Evolutionary conservation across 495 filamentous ascomycete species (phyloP).

Genomic region (Neurospora hispaniola): DNA sequence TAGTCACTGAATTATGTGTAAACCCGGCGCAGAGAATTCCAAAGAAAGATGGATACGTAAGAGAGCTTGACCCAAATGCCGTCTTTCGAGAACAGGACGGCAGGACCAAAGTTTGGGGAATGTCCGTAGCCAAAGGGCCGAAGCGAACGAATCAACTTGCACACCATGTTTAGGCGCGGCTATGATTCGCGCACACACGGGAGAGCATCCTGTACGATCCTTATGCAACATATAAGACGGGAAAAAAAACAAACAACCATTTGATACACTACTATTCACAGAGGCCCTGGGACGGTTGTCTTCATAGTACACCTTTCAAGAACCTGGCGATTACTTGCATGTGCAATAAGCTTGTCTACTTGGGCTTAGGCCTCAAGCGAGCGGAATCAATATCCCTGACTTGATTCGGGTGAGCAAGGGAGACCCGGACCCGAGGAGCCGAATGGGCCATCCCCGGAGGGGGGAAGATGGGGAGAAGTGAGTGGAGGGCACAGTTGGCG

Average conservation of each 20-base stretch:
- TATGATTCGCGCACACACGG: not conserved
- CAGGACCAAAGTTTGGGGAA: conserved; percentile 16
- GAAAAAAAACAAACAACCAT: not conserved
- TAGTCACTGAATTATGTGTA: not conserved
- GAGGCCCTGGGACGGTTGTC: not conserved
- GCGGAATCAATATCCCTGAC: not conserved
- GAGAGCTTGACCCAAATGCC: not conserved
- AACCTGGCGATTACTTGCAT: not conserved
- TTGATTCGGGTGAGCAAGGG: not conserved
- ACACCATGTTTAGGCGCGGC: not conserved
- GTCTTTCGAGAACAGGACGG: not conserved
- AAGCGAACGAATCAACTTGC: not conserved
- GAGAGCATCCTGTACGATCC: not conserved
- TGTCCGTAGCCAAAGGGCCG: conserved; percentile 14
- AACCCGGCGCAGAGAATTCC: not conserved
- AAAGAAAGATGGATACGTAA: not conserved
- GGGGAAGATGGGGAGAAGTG: not conserved
- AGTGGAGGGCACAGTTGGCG: not conserved
- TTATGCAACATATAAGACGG: not conserved
- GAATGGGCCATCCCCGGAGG: not conserved
- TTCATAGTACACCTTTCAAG: not conserved
- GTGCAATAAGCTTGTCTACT: not conserved
- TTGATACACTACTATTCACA: not conserved
- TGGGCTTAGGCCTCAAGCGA: not conserved
- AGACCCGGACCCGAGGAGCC: not conserved